Base-by-base conservation (phyloP, 2,329 filamentous ascomycete species). In the Alternaria sp. region DNA sequence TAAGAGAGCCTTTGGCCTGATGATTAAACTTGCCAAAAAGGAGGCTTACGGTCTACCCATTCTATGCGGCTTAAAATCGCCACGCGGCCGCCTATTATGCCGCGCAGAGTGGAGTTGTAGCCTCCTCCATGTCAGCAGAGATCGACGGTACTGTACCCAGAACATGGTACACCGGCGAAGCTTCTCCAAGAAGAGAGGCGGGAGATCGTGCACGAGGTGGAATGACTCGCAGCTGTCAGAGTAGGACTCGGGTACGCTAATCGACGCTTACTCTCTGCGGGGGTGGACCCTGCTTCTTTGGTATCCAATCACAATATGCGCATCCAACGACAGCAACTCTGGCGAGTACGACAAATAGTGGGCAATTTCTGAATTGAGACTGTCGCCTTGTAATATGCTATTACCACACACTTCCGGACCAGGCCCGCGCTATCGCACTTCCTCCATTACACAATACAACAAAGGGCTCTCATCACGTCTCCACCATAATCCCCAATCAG, bases 121-220 rank as follows among this genome's bases (percentile, higher is more conserved):
- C 16, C 3, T 18, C 18, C 3, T 18, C 6, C 36, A 18, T n/a
- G 36, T 38, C 36, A 38, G 36, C 36, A 38, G 2, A 38, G 36
- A 38, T 38, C 36, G 8, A 18, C 36, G 16, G 54, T 54, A 66
- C 59, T 66, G 41, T 44, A 44, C 3, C 41, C 14, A 1, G 7
- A 46, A 30, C 22, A 2, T 28, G 43, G 43, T 7, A 28, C 2
- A 22, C 27, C 34, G 22, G 49, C 16, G 34, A 52, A 27, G 32
- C 49, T 38, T 52, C 34, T 51, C n/a, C 9, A 28, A 52, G 49
- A 28, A 20, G 14, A 40, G 14, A 3, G 16, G 49, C 49, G 49
- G 25, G 49, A 38, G n/a, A 36, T 27, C 34, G 22, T 52, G 34
- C 16, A 52, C 16, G 22, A 52, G 28, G 22, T 18, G 34, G 30